A percentile compares a stretch with the other conserved stretches of the same genome.
Conservation (phyloP, 1,284 basidiomycete genomes). For the Ceratobasidium sp. region DNA sequence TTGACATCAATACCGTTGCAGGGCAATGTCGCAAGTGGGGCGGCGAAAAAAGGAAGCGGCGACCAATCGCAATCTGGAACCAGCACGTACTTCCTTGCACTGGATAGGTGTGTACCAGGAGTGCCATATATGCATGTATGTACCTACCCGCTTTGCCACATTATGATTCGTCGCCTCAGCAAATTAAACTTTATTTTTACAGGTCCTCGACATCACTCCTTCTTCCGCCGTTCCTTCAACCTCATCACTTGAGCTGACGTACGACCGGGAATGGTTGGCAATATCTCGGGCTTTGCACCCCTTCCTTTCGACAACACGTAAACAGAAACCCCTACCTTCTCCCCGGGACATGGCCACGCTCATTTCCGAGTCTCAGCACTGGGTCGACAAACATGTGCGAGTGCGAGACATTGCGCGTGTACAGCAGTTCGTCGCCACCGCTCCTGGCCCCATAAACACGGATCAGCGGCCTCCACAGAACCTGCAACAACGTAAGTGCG, state of each 20-base stretch:
- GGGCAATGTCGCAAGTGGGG: conserved; percentile 62
- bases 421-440: conserved; percentile 80
- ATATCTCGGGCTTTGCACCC: conserved; percentile 88
- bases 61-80: conserved; percentile 45
- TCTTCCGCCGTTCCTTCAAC: conserved; percentile 47
- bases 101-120: conserved; percentile 90
- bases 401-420: conserved; percentile 63
- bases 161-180: background rate
- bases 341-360: conserved; percentile 66
- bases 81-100: conserved; percentile 84
- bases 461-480: conserved; percentile 23
- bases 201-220: conserved; percentile 77
- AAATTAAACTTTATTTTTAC: conserved; percentile 6
- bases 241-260: conserved; percentile 59
- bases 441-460: conserved; percentile 64
- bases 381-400: conserved; percentile 69
- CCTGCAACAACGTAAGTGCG: conserved; percentile 41
- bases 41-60: conserved; percentile 52
- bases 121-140: conserved; percentile 87
- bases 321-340: conserved; percentile 68
- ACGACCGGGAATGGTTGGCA: conserved; percentile 93
- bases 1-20: conserved; percentile 45
- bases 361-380: conserved; percentile 71
- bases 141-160: conserved; percentile 31
- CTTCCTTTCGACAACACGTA: conserved; percentile 68